These are phyloP conservation scores for Leucocoprinus birnbaumii DNA, from an alignment of 768 basidiomycete genomes.

Conservation along the genomic window DNA sequence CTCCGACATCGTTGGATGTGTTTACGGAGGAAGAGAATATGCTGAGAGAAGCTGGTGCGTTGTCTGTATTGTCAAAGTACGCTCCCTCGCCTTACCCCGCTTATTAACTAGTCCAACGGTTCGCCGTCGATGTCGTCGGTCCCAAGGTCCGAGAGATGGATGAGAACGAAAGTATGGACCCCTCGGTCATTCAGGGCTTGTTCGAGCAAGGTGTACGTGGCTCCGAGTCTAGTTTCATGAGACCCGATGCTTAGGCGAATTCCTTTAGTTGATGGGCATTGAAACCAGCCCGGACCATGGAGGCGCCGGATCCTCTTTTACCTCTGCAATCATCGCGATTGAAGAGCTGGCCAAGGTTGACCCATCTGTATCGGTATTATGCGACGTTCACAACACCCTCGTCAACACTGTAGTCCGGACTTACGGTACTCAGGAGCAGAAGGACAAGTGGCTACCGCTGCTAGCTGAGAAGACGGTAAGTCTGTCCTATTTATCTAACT, in stretches of 20 bases:
- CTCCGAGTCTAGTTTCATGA: neutral
- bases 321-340: constrained; percentile 91
- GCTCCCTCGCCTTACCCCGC: constrained; percentile 5
- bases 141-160: constrained; percentile 98
- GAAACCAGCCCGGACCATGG: constrained; percentile 84
- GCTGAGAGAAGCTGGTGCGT: constrained; percentile 85
- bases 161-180: constrained; percentile 94
- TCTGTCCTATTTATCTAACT: neutral
- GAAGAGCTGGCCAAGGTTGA: constrained; percentile 97
- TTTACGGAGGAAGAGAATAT: constrained; percentile 96
- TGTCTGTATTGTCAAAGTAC: neutral
- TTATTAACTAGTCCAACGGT: constrained; percentile 71
- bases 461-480: constrained; percentile 75
- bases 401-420: constrained; percentile 92
- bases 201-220: constrained; percentile 90
- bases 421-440: constrained; percentile 81
- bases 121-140: constrained; percentile 84
- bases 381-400: constrained; percentile 98
- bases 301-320: constrained; percentile 90
- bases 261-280: constrained; percentile 88
- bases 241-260: constrained; percentile 2
- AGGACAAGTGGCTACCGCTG: constrained; percentile 85
- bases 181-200: constrained; percentile 76
- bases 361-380: constrained; percentile 93
- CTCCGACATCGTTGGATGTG: constrained; percentile 62